A percentile compares a stretch with the other conserved stretches of the same genome.
phyloP scores from a whole-genome alignment of 768 basidiomycete species.

The Suillus tomentosus region DNA sequence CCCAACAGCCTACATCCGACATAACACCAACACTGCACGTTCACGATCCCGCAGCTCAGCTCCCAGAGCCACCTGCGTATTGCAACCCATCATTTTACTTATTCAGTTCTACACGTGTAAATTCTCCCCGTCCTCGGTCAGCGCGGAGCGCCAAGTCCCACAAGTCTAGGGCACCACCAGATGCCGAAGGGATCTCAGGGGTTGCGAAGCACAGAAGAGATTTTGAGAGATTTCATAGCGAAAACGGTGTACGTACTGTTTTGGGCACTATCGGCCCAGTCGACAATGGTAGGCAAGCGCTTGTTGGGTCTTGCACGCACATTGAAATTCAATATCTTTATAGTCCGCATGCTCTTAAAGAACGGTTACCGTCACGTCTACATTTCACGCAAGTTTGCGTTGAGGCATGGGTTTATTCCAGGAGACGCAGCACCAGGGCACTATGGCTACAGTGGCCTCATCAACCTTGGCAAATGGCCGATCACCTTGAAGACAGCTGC shows the following conservation, averaged over 20 bases:
- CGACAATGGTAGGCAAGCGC: slow-evolving; percentile 61
- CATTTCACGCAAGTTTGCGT: slow-evolving; percentile 91
- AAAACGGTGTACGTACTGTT: slow-evolving; percentile 93
- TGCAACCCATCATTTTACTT: slow-evolving; percentile 71
- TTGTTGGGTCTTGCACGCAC: not conserved
- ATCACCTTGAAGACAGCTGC: slow-evolving; percentile 59
- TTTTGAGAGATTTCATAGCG: slow-evolving; percentile 84
- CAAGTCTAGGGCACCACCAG: slow-evolving; percentile 31
- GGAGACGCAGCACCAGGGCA: slow-evolving; percentile 84
- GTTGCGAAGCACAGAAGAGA: slow-evolving; percentile 69
- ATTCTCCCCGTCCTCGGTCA: slow-evolving; percentile 35
- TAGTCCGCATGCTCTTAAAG: slow-evolving; percentile 93
- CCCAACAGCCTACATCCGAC: slow-evolving; percentile 19
- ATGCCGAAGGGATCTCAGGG: slow-evolving; percentile 35
- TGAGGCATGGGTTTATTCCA: slow-evolving; percentile 85
- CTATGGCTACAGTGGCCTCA: slow-evolving; percentile 91
- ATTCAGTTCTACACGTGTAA: slow-evolving; percentile 39
- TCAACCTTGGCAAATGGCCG: slow-evolving; percentile 85
- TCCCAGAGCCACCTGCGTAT: slow-evolving; percentile 66
- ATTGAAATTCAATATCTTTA: not conserved
- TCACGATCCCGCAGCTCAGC: slow-evolving; percentile 56
- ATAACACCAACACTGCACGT: slow-evolving; percentile 53
- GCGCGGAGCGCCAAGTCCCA: slow-evolving; percentile 39
- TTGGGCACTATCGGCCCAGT: slow-evolving; percentile 91
- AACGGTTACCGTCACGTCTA: slow-evolving; percentile 93